Evolutionary conservation across 257 asterid species (phyloP).

Genomic region (Verbena officinalis): DNA sequence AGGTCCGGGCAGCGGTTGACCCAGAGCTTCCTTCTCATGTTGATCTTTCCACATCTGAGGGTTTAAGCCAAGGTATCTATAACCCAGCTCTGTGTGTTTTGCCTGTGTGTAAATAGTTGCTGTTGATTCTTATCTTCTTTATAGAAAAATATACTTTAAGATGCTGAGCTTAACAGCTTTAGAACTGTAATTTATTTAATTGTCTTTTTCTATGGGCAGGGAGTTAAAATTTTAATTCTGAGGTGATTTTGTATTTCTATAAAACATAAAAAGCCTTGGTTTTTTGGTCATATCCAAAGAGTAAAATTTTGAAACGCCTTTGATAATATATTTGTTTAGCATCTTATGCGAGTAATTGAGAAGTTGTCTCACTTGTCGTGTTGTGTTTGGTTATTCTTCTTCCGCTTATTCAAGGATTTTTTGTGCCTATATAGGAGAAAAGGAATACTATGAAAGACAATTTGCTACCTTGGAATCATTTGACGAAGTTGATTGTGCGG

Average conservation of each 20-base stretch:
- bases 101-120: neutral
- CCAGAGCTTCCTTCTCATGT: conserved; percentile 48
- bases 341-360: neutral
- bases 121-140: neutral
- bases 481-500: conserved; percentile 66
- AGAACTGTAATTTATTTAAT: neutral
- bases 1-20: conserved; percentile 64
- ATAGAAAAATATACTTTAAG: neutral
- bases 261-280: neutral
- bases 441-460: conserved; percentile 79
- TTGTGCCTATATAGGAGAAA: conserved; percentile 54
- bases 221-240: too few relatives aligned
- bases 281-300: too few relatives aligned
- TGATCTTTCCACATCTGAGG: conserved; percentile 49
- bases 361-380: neutral
- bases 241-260: too few relatives aligned
- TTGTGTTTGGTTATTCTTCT: neutral
- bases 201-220: neutral
- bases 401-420: neutral
- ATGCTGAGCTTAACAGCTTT: neutral
- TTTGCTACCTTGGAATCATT: conserved; percentile 77
- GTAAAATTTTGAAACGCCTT: too few relatives aligned
- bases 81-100: neutral
- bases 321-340: neutral
- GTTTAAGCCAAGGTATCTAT: conserved; percentile 56